phyloP scores from a whole-genome alignment of 2,329 filamentous ascomycete species.

The Fusarium sororula region DNA sequence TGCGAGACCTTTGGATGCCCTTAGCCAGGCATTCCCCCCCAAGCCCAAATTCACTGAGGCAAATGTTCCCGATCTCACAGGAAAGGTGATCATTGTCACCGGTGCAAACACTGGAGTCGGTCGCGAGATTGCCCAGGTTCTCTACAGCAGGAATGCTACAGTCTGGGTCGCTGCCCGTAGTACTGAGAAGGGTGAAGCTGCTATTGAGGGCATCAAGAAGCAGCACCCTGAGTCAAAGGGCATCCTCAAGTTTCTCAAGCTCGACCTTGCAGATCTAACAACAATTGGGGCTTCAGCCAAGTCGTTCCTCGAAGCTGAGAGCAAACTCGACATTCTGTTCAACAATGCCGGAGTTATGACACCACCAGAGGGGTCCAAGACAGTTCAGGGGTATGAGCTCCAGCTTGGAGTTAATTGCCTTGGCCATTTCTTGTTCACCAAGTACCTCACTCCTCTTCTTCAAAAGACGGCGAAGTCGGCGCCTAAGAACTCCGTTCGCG shows the following conservation, averaged over 20 bases:
- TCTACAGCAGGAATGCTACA: slow-evolving; percentile 63
- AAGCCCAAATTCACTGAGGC: slow-evolving; percentile 50
- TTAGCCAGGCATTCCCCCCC: slow-evolving; percentile 37
- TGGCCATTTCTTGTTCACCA: slow-evolving; percentile 53
- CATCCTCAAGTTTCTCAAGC: slow-evolving; percentile 53
- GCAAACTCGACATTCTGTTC: slow-evolving; percentile 52
- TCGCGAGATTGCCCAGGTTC: slow-evolving; percentile 60
- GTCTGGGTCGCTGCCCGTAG: slow-evolving; percentile 65
- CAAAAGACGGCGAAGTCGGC: slow-evolving; percentile 46
- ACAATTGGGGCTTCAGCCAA: slow-evolving; percentile 47
- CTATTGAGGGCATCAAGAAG: slow-evolving; percentile 55
- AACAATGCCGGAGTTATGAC: slow-evolving; percentile 58
- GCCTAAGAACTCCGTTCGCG: slow-evolving; percentile 43
- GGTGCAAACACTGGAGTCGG: slow-evolving; percentile 57
- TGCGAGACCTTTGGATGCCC: slow-evolving; percentile 18
- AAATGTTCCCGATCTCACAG: slow-evolving; percentile 68
- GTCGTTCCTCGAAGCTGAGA: slow-evolving; percentile 44
- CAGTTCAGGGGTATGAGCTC: slow-evolving; percentile 54
- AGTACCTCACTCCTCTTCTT: slow-evolving; percentile 50
- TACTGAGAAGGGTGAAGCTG: slow-evolving; percentile 53
- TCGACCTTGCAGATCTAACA: slow-evolving; percentile 56
- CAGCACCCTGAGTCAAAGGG: slow-evolving; percentile 50
- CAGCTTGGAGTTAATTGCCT: slow-evolving; percentile 55
- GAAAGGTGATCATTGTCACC: slow-evolving; percentile 66
- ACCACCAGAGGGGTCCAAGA: slow-evolving; percentile 52